Evolutionary conservation across 495 filamentous ascomycete genomes (phyloP), one percentile per base, ranked within the genome.

Genomic region (Chlorociboria aeruginascens): DNA sequence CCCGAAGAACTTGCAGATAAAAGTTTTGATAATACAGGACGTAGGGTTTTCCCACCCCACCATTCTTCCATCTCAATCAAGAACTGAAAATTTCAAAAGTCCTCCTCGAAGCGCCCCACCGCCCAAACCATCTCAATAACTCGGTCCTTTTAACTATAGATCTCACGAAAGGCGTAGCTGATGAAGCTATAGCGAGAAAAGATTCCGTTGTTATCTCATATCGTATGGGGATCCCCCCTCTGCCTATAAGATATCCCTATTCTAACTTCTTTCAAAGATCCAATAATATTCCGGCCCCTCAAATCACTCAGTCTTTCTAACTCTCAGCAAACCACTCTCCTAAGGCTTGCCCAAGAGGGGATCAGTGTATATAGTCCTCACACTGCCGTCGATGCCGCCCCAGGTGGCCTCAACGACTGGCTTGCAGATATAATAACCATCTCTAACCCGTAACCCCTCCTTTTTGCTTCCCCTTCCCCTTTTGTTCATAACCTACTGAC

Each of bases 301-400:
- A 98, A 96, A 65, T 80, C 82, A 37, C 66, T 98, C 60, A 95
- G 85, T 32, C 74, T 89, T 14, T 73, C 73, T 50, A 83, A 98
- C 63, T 69, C 86, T 9, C 92, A 95, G 58, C 93, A 97, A 66
- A 76, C 81, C 48, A 82, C 81, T 17, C 74, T 97, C 40, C 71
- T 98, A 7, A 77, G 82, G 40, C 73, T 98, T 3, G 83, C 81
- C n/a, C 81, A 84, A 35, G 78, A 85, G 66, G 89, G 93, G 13
- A 89, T 96, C 54, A 89, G 86, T 56, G 88, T 97, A 49, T 98
- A 98, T 68, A 87, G 81, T 44, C 92, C 92, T 0, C 92, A 98
- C 60, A 97, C 90, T 0, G 89, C 92, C 2, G 77, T 96, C 44
- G 92, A 98, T 66, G 87, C 89, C 25, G 85, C 85, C 0, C 79